Evolutionary conservation across 2,329 filamentous ascomycete genomes (phyloP).

Genomic region (Fusarium azukiicola): DNA sequence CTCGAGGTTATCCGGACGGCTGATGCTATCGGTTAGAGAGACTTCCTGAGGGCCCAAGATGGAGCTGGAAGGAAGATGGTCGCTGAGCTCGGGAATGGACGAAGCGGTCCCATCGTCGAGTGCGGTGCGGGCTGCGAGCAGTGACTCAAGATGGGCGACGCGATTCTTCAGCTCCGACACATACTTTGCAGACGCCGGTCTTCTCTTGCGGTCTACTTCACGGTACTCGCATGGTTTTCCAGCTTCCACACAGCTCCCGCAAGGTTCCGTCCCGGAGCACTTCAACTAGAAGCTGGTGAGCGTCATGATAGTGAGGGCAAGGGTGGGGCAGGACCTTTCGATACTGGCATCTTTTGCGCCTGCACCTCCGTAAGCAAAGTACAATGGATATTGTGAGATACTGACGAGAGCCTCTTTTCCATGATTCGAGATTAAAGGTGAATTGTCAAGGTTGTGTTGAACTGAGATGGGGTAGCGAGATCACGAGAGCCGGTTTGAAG

Average conservation of each 20-base stretch:
- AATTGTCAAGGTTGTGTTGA: too few relatives aligned
- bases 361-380: background rate
- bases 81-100: conserved; percentile 22
- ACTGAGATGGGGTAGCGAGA: too few relatives aligned
- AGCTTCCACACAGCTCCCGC: conserved; percentile 28
- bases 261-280: conserved; percentile 33
- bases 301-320: background rate
- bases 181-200: conserved; percentile 43
- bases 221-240: conserved; percentile 28
- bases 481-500: too few relatives aligned
- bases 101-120: conserved; percentile 5
- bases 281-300: conserved; percentile 2
- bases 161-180: conserved; percentile 45
- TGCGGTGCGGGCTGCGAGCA: background rate
- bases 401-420: too few relatives aligned
- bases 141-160: conserved; percentile 44
- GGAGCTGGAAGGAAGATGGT: background rate
- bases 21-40: background rate
- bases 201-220: conserved; percentile 28
- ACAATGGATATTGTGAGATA: too few relatives aligned
- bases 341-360: conserved; percentile 33
- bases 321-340: conserved; percentile 17
- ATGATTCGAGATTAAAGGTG: too few relatives aligned
- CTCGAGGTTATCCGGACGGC: conserved; percentile 15
- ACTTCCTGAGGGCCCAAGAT: background rate